A percentile compares a stretch with the other conserved stretches of the same genome.
phyloP scores from a whole-genome alignment of 2,329 filamentous ascomycete genomes.

The Paecilomyces dactylethromorphus region DNA sequence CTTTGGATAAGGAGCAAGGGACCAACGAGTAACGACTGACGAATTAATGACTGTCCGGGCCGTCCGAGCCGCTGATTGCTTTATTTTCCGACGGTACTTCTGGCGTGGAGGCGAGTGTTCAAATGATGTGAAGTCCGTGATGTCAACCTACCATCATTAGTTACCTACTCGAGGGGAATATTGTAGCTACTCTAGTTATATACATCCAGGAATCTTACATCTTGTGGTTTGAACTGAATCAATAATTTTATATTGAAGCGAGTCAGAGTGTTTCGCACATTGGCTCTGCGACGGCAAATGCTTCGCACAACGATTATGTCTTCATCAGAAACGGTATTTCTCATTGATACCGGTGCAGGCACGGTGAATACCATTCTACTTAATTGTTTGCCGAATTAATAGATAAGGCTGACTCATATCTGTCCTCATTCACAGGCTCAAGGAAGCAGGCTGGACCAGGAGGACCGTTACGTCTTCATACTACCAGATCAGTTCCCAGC shows the following conservation, averaged over 20 bases:
- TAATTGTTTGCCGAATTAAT: slow-evolving; percentile 1
- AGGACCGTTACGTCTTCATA: slow-evolving; percentile 24
- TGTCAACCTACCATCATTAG: slow-evolving; percentile 22
- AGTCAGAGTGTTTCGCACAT: slow-evolving; percentile 2
- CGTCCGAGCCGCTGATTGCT: not conserved
- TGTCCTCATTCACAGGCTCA: slow-evolving; percentile 15
- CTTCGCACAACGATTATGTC: slow-evolving; percentile 17
- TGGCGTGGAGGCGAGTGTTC: not conserved
- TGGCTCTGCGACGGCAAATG: slow-evolving; percentile 12
- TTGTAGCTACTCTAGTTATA: not conserved
- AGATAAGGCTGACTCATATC: not conserved
- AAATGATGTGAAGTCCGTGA: slow-evolving; percentile 23
- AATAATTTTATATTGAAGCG: not conserved
- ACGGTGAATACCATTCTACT: slow-evolving; percentile 12
- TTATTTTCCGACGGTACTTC: not conserved
- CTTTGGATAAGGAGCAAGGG: not conserved
- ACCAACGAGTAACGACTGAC: not conserved
- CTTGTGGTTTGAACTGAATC: not conserved
- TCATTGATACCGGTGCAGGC: slow-evolving; percentile 25
- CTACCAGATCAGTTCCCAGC: slow-evolving; percentile 23
- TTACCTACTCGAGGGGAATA: not conserved
- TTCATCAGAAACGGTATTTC: slow-evolving; percentile 16
- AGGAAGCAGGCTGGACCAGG: slow-evolving; percentile 22
- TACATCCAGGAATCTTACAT: not conserved
- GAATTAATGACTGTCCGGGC: not conserved